Evolutionary conservation across 2,329 filamentous ascomycete species (phyloP), one percentile per base, ranked within the genome.

Genomic region (Ilyonectria sp.): DNA sequence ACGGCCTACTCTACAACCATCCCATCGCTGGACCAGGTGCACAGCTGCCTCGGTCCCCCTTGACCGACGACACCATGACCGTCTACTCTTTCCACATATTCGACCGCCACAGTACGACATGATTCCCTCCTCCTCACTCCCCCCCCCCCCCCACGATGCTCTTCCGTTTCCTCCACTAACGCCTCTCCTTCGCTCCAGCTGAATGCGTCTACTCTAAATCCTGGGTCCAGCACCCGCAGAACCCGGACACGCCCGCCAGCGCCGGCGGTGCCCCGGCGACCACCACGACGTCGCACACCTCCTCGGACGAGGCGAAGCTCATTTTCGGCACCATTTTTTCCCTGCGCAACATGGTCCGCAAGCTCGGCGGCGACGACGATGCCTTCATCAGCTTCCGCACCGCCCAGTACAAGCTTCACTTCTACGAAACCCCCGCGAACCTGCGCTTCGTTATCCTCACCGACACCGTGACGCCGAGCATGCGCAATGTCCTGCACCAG

Each of bases 11-110:
- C 9, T 5, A 9, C 4, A 33, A 43, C 19, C 26, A 56, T 29
- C 10, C 46, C 26, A n/a, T 26, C 13, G 10, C 44, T 54, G 49
- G 49, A 37, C 52, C 33, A 26, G 57, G 57, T n/a, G 31, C 35
- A 21, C 55, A 47, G 40, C 54, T 43, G 37, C 50, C 35, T 13
- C 26, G 49, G 50, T 43, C 56, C 49, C 63, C 44, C 46, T n/a
- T 50, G 37, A 61, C 31, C 43, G 23, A 49, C 67, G 47, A 73
- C 80, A 85, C 75, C 79, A 98, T 99, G 96, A 91, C 93, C 68
- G 93, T 98, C 82, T 98, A 97, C 84, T 95, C 94, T 67, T 97
- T 99, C 84, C 97, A 97, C 87, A 98, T 99, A 79, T 99, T 99
- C 81, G 96, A 99, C 84, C 92, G 96, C 73, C 96, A 99, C 83